Evolutionary conservation across 2,329 filamentous ascomycete species (phyloP), one percentile per base, ranked within the genome.

Genomic region (Colletotrichum destructivum): DNA sequence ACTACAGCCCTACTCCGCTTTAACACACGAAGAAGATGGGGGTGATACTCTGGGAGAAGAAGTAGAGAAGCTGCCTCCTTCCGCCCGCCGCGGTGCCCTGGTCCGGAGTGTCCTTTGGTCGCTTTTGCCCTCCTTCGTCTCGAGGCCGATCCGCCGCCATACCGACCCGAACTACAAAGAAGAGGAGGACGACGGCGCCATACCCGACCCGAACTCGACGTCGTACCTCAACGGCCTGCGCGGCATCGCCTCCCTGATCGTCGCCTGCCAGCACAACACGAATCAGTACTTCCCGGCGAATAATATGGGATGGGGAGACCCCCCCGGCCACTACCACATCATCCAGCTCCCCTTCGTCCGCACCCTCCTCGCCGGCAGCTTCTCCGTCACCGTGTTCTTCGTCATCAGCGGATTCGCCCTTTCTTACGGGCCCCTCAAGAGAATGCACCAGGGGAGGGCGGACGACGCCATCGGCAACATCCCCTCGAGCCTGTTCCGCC

Each of bases 331-430:
- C 13, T 7, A 26, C 1, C 23, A 31, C 13, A 26, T 52, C 23
- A 31, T 88, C 73, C 85, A 87, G 75, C 82, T 90, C 0, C 88
- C 88, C 6, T 83, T 90, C 71, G 64, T 90, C 26, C 83, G 88
- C 15, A 79, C 90, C 4, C 81, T 86, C 64, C 89, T 86, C 76
- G 85, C 86, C 60, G 88, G 88, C 1, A 87, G 86, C 2, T 85
- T 87, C 0, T 88, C 88, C 75, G 89, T 91, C 51, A 87, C 85
- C 78, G 80, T 90, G 73, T 91, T 91, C 81, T 91, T 90, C 76
- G 85, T 90, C 75, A 87, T 91, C 47, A 89, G 88, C 0, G 89
- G 89, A n/a, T 91, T 90, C 78, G 89, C 88, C 2, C 82, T 92
- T 13, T 87, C 86, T 35, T 85, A 90, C 66, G 84, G 84, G 56